Base-by-base conservation (phyloP, 2,329 filamentous ascomycete genomes). In the Fusarium agapanthi region DNA sequence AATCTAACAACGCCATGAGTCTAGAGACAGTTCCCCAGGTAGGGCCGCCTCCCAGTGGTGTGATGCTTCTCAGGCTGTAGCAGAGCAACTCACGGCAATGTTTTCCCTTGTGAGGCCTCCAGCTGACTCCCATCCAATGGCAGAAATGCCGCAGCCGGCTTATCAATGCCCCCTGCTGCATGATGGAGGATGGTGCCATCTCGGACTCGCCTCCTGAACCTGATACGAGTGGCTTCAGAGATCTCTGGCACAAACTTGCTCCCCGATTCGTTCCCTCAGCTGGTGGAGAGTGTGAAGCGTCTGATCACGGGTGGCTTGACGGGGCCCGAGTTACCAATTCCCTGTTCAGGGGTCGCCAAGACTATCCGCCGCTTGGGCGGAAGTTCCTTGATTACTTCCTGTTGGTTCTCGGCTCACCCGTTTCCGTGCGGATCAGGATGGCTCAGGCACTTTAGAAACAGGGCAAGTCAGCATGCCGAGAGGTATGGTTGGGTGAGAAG, bases 121-220 rank as follows among this genome's bases (percentile, higher is more conserved):
- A 61, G 26, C 6, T 4, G 20, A 54, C 32, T 22, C 51, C 43
- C 40, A 58, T 10, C 64, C n/a, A 67, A 67, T 67, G n/a, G 32
- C 38, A 67, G 37, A 67, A 63, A 67, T 67, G 45, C 64, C 53
- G 26, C 34, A 67, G n/a, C 35, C 28, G 40, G 28, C 64, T 62
- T 41, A 63, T 54, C 26, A 58, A 47, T 62, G 32, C 44, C 64
- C 59, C 45, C 37, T n/a, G 15, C 12, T 38, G 51, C 32, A 47
- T 67, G 45, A 67, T 47, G 28, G 64, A 54, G 59, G 58, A 61
- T 66, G 26, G 44, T 59, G 60, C 48, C 12, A 64, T 67, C 38
- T 53, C 7, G 18, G 35, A 41, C 51, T 40, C 7, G 26, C 20
- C 64, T 58, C 64, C 58, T 61, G 48, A 61, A 14, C 16, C 48